Conservation (phyloP, 2,329 filamentous ascomycete species). For the Exserohilum rostratum region DNA sequence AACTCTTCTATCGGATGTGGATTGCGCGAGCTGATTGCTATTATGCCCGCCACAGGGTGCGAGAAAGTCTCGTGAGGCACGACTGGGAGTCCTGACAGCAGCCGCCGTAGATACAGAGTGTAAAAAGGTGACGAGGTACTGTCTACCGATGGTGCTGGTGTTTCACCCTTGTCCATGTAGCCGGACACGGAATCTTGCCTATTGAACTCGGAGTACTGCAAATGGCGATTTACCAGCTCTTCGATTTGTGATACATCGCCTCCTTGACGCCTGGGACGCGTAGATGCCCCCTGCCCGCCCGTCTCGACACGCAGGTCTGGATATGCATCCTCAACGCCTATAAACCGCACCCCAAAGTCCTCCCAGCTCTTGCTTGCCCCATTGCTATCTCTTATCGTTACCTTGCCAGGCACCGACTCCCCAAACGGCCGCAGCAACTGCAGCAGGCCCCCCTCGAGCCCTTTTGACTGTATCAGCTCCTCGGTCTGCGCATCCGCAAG, state of each 20-base stretch:
- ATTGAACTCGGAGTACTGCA: slow-evolving; percentile 73
- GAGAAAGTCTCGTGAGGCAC: slow-evolving; percentile 90
- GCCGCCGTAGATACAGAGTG: slow-evolving; percentile 78
- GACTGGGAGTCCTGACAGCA: slow-evolving; percentile 79
- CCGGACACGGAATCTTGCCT: slow-evolving; percentile 45
- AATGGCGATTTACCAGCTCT: slow-evolving; percentile 77
- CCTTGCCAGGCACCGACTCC: slow-evolving; percentile 83
- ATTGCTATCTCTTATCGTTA: slow-evolving; percentile 87
- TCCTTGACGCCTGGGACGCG: slow-evolving; percentile 51
- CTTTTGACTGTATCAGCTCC: slow-evolving; percentile 79
- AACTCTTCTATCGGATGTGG: slow-evolving; percentile 84
- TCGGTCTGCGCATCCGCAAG: slow-evolving; percentile 88
- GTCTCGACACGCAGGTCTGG: slow-evolving; percentile 45
- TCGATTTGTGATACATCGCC: slow-evolving; percentile 74
- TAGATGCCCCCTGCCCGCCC: slow-evolving; percentile 28
- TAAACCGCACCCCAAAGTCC: slow-evolving; percentile 88
- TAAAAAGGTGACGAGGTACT: slow-evolving; percentile 74
- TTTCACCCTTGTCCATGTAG: slow-evolving; percentile 50
- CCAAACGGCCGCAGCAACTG: slow-evolving; percentile 90
- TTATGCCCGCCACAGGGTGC: slow-evolving; percentile 91
- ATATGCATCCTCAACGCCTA: slow-evolving; percentile 66
- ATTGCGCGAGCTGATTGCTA: slow-evolving; percentile 92
- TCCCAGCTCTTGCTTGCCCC: slow-evolving; percentile 83
- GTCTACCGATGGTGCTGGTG: slow-evolving; percentile 23
- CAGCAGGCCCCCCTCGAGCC: slow-evolving; percentile 80